phyloP scores from a whole-genome alignment of 441 rosid species.

The Capsella rubella region DNA sequence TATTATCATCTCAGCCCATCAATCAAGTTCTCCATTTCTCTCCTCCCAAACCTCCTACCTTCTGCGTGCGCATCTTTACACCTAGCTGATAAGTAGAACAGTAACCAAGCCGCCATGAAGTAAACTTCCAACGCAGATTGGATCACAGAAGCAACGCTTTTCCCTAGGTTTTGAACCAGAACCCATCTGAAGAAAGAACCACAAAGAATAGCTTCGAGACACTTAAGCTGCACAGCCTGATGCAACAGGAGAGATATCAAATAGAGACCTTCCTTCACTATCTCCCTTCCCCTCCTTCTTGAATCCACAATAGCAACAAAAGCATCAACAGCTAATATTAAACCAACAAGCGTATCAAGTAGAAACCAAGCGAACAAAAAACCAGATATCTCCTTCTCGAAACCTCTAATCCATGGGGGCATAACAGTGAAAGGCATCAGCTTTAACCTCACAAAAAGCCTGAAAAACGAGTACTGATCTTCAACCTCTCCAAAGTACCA shows the following conservation, averaged over 20 bases:
- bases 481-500: slow-evolving; percentile 91
- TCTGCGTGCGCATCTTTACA: slow-evolving; percentile 68
- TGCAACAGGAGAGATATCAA: slow-evolving; percentile 71
- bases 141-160: slow-evolving; percentile 56
- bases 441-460: slow-evolving; percentile 85
- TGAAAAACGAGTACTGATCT: slow-evolving; percentile 88
- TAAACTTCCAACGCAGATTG: slow-evolving; percentile 85
- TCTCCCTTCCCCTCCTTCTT: slow-evolving; percentile 85
- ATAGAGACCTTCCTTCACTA: slow-evolving; percentile 86
- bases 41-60: slow-evolving; percentile 78
- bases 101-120: slow-evolving; percentile 91
- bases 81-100: slow-evolving; percentile 78
- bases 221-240: slow-evolving; percentile 79
- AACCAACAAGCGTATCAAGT: slow-evolving; percentile 67
- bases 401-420: slow-evolving; percentile 87
- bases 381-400: slow-evolving; percentile 84
- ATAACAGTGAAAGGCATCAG: slow-evolving; percentile 89
- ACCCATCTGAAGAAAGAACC: slow-evolving; percentile 75
- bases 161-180: slow-evolving; percentile 60
- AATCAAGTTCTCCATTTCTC: slow-evolving; percentile 82
- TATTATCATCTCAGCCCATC: slow-evolving; percentile 71
- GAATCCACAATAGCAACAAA: slow-evolving; percentile 88
- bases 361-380: slow-evolving; percentile 86
- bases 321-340: slow-evolving; percentile 77
- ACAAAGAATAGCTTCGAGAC: slow-evolving; percentile 79